Conservation (phyloP, 2,329 filamentous ascomycete species). For the Alternaria metachromatica region DNA sequence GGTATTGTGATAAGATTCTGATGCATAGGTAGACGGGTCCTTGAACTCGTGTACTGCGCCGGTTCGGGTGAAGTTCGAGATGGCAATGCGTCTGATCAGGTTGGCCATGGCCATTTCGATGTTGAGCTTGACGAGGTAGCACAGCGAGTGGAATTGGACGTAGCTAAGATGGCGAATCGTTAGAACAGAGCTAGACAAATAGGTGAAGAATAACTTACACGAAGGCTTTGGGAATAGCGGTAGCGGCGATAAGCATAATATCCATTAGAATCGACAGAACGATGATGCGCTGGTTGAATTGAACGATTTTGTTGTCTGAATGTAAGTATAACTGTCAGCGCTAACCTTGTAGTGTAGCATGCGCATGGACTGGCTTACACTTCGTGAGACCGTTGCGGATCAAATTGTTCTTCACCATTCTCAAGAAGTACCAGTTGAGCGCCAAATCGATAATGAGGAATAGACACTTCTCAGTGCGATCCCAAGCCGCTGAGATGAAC, state of each 20-base stretch:
- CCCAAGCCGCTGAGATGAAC: slow-evolving; percentile 24
- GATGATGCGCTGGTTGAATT: not conserved
- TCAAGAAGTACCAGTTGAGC: slow-evolving; percentile 20
- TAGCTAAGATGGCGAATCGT: slow-evolving; percentile 32
- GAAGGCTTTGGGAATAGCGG: slow-evolving; percentile 49
- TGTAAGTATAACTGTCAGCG: not conserved
- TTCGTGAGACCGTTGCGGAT: slow-evolving; percentile 43
- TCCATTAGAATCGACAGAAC: slow-evolving; percentile 52
- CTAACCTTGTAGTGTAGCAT: not conserved
- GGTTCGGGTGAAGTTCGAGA: not conserved
- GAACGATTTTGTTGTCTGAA: not conserved
- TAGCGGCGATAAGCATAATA: slow-evolving; percentile 50
- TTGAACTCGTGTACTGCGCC: not conserved
- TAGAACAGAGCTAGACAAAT: not conserved
- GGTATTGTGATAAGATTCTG: not conserved
- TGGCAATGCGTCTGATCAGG: slow-evolving; percentile 29
- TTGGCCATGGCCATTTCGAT: slow-evolving; percentile 51
- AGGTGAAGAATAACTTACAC: slow-evolving; percentile 30
- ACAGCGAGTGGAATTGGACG: slow-evolving; percentile 55
- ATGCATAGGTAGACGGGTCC: not conserved
- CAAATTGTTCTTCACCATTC: not conserved
- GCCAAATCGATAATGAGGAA: slow-evolving; percentile 34
- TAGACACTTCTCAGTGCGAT: slow-evolving; percentile 35
- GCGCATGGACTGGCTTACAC: slow-evolving; percentile 22
- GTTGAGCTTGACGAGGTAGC: slow-evolving; percentile 54